Evolutionary conservation across 352 stramenopile species (phyloP), one percentile per base, ranked within the genome.

Genomic region (Phytopythium sindhum): DNA sequence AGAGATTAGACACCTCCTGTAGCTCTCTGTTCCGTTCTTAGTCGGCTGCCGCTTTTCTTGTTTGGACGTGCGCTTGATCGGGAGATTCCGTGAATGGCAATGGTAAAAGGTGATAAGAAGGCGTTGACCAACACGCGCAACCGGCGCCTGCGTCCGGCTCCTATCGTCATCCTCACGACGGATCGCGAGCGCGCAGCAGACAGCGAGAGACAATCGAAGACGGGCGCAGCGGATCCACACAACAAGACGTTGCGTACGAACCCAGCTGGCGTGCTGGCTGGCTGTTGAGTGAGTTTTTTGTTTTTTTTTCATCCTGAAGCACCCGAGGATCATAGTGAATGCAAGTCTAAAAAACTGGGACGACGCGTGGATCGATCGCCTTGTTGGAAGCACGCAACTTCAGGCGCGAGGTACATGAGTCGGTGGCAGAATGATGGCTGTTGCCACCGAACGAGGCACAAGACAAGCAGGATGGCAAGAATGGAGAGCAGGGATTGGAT

Each of bases 61-160:
- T 19, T 23, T 10, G 45, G 23, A 28, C 21, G 21, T 59, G 53
- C 9, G 54, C 35, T 45, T 11, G 21, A 33, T 5, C 14, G 14
- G 35, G 54, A 14, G 21, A 24, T n/a, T 60, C 35, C 23, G 54
- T 5, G 31, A 60, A 50, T 60, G n/a, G n/a, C n/a, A n/a, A n/a
- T n/a, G n/a, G n/a, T n/a, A n/a, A n/a, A n/a, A n/a, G n/a, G n/a
- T n/a, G n/a, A n/a, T n/a, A n/a, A n/a, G n/a, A n/a, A n/a, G 54
- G 29, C 7, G 28, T 4, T 15, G 51, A 41, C 29, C 26, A 54
- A 21, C 11, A 21, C 45, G 21, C 10, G 28, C 50, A 26, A 23
- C 17, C n/a, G 42, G 42, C n/a, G 45, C n/a, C 11, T 15, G n/a
- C 24, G 45, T 52, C 45, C 45, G 45, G 23, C n/a, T 37, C 26